Base-by-base conservation (phyloP, 1,284 basidiomycete genomes). In the Microbotryum scabiosae region DNA sequence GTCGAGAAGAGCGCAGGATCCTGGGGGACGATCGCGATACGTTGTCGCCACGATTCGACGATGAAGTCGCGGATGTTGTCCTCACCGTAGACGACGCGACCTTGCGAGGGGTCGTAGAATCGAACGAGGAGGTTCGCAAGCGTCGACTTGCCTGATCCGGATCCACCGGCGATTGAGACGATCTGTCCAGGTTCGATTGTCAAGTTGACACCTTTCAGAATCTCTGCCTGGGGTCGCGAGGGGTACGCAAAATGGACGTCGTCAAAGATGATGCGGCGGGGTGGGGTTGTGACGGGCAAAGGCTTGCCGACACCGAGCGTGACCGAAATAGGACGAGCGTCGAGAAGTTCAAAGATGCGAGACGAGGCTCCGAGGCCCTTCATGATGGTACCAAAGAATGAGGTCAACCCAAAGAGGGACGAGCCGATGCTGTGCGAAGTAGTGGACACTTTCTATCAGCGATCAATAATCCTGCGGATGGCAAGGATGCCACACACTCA, bases 261-360 rank as follows among this genome's bases (percentile, higher is more conserved):
- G 61, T 80, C 74, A 72, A 94, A 93, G 51, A 79, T 81, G 60
- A 96, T 6, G 80, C 70, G 2, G 86, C 90, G 53, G 83, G 83
- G 36, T 82, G 69, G 69, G 20, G 67, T 66, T 18, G 67, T 56
- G 50, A 65, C 58, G 10, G 65, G 66, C 5, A 73, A 63, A 2
- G 53, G 59, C 18, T 45, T 73, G 9, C 91, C 91, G 14, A 76
- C 75, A 32, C 80, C 78, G 5, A 85, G 81, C 5, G 82, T 81
- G 67, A 93, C 88, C 23, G 81, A 81, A 10, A 72, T 62, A 21
- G 76, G 75, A 50, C 73, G 68, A n/a, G 76, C 74, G 62, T 94
- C 91, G 21, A 98, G 80, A 7, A 98, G 82, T 69, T 92, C 89
- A 75, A 98, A 98, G 8, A 97, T 87, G 26, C 96, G 86, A 1